Percentiles rank a stretch among this genome's conserved stretches.
Evolutionary conservation across 2,329 filamentous ascomycete genomes (phyloP).

Genomic region (Aciculosporium take): DNA sequence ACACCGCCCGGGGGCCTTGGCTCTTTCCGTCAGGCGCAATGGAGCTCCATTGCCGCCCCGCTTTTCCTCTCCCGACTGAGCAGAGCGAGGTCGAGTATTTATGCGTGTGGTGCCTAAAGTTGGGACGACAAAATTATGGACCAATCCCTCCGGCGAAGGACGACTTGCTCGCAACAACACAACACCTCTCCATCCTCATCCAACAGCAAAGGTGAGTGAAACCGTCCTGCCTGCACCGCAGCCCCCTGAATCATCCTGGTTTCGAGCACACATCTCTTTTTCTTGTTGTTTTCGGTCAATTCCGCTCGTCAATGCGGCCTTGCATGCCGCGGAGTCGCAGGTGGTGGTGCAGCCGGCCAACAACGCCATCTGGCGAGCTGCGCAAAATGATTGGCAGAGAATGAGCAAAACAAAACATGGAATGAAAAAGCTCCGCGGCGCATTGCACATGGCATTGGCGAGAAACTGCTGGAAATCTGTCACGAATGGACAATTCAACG

Average conservation of each 20-base stretch:
- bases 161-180: slow-evolving; percentile 5
- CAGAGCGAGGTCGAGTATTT: no score
- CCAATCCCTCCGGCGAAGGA: slow-evolving; percentile 12
- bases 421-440: background rate
- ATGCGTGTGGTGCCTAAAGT: no score
- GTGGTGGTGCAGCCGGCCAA: background rate
- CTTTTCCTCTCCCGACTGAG: no score
- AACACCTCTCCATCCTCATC: slow-evolving; percentile 7
- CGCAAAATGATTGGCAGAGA: no score
- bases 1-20: no score
- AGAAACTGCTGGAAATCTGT: background rate
- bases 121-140: slow-evolving; percentile 13
- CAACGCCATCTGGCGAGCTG: background rate
- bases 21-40: no score
- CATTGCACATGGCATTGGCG: background rate
- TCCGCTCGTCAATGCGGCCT: background rate
- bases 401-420: background rate
- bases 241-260: background rate
- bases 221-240: background rate
- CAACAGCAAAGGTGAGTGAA: slow-evolving; percentile 8
- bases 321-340: background rate
- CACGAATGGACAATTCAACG: no score
- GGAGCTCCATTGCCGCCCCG: slow-evolving; percentile 6
- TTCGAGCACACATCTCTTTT: background rate
- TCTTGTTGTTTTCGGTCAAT: background rate